Evolutionary conservation across 1,284 basidiomycete genomes (phyloP).

Genomic region (Microstroma glucosiphilum): DNA sequence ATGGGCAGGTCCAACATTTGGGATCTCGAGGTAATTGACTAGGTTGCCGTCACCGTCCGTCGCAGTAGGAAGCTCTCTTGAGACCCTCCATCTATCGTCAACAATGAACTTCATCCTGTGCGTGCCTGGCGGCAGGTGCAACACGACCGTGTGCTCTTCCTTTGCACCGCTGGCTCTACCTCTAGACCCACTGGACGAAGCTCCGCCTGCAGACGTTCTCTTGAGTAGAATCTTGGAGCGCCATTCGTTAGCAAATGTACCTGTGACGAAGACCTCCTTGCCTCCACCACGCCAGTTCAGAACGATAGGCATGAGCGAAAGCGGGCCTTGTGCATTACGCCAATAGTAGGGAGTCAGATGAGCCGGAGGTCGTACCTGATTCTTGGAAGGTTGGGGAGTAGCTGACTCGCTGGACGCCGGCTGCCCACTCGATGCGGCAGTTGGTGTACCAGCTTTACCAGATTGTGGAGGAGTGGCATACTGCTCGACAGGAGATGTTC

Average conservation of each 20-base stretch:
- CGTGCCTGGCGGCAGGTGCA: constrained; percentile 67
- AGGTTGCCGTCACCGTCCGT: constrained; percentile 91
- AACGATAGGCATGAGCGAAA: constrained; percentile 20
- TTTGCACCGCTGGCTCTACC: constrained; percentile 21
- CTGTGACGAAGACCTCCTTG: constrained; percentile 56
- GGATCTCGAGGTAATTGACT: constrained; percentile 69
- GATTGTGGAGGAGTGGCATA: too few relatives aligned
- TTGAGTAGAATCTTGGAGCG: constrained; percentile 52
- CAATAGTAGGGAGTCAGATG: constrained; percentile 1
- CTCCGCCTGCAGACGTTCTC: constrained; percentile 21
- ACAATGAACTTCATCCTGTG: constrained; percentile 95
- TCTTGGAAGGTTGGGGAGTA: too few relatives aligned
- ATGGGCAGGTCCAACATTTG: constrained; percentile 39
- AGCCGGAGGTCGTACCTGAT: neutral
- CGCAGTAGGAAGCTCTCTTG: constrained; percentile 73
- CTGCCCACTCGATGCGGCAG: too few relatives aligned
- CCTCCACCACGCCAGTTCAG: constrained; percentile 43
- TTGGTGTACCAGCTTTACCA: too few relatives aligned
- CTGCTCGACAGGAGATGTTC: too few relatives aligned
- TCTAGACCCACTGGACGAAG: neutral
- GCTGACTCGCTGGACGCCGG: too few relatives aligned
- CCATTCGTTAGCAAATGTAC: constrained; percentile 61
- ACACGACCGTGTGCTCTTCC: constrained; percentile 37
- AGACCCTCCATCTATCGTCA: constrained; percentile 76
- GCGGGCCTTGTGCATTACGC: neutral